Percentiles rank a stretch among this genome's conserved stretches.
phyloP scores from a whole-genome alignment of 2,329 filamentous ascomycete genomes.

The Aspergillus fischeri region DNA sequence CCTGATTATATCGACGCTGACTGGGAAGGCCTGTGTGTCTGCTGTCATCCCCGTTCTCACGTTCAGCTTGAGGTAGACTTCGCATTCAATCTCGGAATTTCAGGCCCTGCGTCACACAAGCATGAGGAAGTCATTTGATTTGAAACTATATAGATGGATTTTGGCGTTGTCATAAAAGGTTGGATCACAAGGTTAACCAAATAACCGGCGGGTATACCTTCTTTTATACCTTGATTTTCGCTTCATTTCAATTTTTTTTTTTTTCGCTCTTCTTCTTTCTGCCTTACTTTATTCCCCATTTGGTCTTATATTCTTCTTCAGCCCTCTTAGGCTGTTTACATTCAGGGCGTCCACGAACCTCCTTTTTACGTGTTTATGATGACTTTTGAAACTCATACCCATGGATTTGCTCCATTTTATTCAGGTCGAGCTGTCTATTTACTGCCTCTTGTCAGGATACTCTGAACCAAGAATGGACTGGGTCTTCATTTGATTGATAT shows the following conservation, averaged over 20 bases:
- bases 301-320: conserved; percentile 4
- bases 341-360: neutral
- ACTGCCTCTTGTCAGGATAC: neutral
- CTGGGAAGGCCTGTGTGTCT: conserved; percentile 19
- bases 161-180: conserved; percentile 23
- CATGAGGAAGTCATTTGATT: neutral
- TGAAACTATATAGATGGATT: conserved; percentile 16
- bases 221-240: conserved; percentile 1
- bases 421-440: conserved; percentile 4
- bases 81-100: neutral
- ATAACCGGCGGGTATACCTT: conserved; percentile 5
- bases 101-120: neutral
- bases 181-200: conserved; percentile 5
- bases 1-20: conserved; percentile 25
- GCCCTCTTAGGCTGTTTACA: conserved; percentile 1
- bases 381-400: conserved; percentile 18
- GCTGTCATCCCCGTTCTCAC: neutral
- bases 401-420: conserved; percentile 10
- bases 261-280: conserved; percentile 2
- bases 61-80: neutral
- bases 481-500: neutral
- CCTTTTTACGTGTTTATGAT: conserved; percentile 19
- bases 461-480: neutral
- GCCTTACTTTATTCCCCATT: conserved; percentile 3
- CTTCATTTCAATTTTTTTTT: neutral